Base-by-base conservation (phyloP, 495 filamentous ascomycete genomes). In the Lasiosphaeria miniovina region DNA sequence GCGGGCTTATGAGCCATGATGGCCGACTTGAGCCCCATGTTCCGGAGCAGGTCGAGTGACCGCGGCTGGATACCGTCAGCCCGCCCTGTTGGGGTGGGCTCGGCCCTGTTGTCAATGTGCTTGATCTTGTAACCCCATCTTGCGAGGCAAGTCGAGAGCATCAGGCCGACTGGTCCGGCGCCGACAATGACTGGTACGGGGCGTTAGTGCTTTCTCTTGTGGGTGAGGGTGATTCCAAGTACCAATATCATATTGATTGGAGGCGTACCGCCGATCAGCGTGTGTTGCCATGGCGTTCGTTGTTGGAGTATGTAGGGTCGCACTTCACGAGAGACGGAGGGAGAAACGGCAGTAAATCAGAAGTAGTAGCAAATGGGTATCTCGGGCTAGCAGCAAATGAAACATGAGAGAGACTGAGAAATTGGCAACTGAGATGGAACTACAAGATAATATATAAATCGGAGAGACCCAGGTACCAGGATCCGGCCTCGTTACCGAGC, bases 161-260 rank as follows among this genome's bases (percentile, higher is more conserved):
- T 83, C 55, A 95, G 82, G 45, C 91, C 92, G 35, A 90, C 90
- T n/a, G 92, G 91, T 36, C 91, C 91, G 52, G 91, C 92, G 60
- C 91, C 91, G 58, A 96, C 79, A 66, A 96, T 91, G 66, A 95
- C 90, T 81, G 49, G 12, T n/a, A 43, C 48, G 34, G 41, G 51
- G 40, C 53, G 54, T 56, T 12, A 56, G 54, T 17, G 2, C 31
- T 34, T 34, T 12, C 35, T 35, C 11, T 55, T 12, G 10, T 36
- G 17, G 12, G 31, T 1, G 31, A 11, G 43, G 5, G 9, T 36
- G 33, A 12, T 35, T 35, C 4, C n/a, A 45, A 60, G 55, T 63
- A 73, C 71, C 71, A 54, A 73, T 73, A 62, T 73, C 71, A 71
- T 73, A 73, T 55, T 71, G 57, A 57, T 55, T 64, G 33, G 57